Conservation (phyloP, 2,329 filamentous ascomycete species). For the Neofusicoccum ribis region DNA sequence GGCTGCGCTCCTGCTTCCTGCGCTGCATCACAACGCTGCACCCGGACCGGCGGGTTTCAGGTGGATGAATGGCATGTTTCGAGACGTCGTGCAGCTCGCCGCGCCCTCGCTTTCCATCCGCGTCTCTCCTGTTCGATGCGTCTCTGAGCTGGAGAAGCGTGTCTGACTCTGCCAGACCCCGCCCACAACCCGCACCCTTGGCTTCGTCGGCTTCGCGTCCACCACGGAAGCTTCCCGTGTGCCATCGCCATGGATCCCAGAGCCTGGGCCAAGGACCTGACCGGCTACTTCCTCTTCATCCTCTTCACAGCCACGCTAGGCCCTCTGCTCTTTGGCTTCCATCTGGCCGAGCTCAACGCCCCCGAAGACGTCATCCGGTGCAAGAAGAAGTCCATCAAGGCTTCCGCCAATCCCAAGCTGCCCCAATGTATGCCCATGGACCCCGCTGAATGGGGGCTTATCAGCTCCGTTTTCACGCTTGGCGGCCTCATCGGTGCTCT, state of each 20-base stretch:
- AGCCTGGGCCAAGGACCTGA: slow-evolving; percentile 54
- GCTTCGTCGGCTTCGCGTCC: not conserved
- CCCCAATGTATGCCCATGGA: slow-evolving; percentile 88
- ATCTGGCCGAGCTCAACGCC: slow-evolving; percentile 91
- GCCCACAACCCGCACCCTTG: not conserved
- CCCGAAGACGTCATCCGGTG: slow-evolving; percentile 94
- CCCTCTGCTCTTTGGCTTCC: slow-evolving; percentile 91
- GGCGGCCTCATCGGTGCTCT: slow-evolving; percentile 86
- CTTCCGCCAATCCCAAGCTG: slow-evolving; percentile 43
- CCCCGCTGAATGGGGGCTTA: slow-evolving; percentile 75
- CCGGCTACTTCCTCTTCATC: slow-evolving; percentile 74
- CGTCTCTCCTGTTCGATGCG: not conserved
- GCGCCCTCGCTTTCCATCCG: not conserved
- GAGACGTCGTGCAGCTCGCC: not conserved
- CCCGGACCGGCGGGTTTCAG: not conserved
- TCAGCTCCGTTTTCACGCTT: slow-evolving; percentile 88
- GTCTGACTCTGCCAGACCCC: not conserved
- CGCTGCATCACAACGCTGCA: not conserved
- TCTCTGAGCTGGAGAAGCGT: too few relatives aligned
- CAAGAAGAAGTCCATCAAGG: slow-evolving; percentile 58
- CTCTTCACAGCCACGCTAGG: slow-evolving; percentile 78
- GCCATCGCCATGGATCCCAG: slow-evolving; percentile 36
- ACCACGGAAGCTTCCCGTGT: too few relatives aligned
- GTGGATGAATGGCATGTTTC: not conserved
- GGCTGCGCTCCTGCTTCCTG: not conserved